Evolutionary conservation across 169 alveolate species (phyloP), one percentile per base, ranked within the genome.

Genomic region (Plasmodium blacklocki): DNA sequence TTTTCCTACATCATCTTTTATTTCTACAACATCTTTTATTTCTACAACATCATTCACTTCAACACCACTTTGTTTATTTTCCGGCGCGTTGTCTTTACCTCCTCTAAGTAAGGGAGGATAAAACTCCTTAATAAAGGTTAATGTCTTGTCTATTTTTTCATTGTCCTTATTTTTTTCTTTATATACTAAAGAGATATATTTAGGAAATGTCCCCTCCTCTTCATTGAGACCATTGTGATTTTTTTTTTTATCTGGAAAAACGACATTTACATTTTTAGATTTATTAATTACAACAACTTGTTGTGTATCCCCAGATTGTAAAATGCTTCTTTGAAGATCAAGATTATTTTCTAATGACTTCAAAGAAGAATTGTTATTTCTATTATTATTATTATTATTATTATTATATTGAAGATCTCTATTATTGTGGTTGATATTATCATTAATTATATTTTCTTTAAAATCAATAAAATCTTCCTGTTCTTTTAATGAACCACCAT

Each of bases 211-310:
- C 2, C 32, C 29, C 6, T 47, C 15, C 39, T 66, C 54, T 18
- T 23, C n/a, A 56, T 14, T 14, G 1, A 0, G 7, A 15, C 15
- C 3, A 15, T 4, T 12, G 9, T 39, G 2, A 56, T 56, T 8
- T 15, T 6, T 56, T 8, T 52, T 32, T 3, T 26, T 3, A 43
- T 78, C 26, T 23, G 89, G 89, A 6, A 78, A 43, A 19, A 64
- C 9, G n/a, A 78, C 23, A 19, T 64, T 78, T 50, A 78, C 89
- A 66, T 78, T 66, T 64, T 78, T 78, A 2, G 89, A 78, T 45
- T 49, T 78, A 71, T 78, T 78, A 52, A 78, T 64, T 12, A 64
- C 70, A 14, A 56, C 26, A 15, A 78, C 54, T 21, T 71, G 49
- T 78, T 78, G 89, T 2, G 89, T 9, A 3, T 64, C 58, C 49